phyloP scores from a whole-genome alignment of 225 moss, liverwort and hornwort genomes.

The Climacium dendroides region DNA sequence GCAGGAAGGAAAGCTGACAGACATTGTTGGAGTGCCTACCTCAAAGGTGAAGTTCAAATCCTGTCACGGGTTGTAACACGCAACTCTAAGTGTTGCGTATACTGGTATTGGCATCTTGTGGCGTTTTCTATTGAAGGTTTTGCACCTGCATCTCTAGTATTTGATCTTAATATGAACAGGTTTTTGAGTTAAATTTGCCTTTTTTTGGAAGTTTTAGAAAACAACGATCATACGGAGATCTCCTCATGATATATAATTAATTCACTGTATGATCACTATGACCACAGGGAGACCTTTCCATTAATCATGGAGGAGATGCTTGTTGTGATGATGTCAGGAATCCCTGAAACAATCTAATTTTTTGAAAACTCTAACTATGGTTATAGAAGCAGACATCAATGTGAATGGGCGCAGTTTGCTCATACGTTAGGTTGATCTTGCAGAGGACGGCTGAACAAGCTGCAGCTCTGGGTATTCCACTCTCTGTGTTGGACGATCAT shows the following conservation, averaged over 20 bases:
- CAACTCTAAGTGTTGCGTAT: neutral
- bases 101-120: neutral
- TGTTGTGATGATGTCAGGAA: neutral
- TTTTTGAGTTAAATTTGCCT: neutral
- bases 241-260: neutral
- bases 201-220: neutral
- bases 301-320: neutral
- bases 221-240: neutral
- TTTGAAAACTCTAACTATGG: neutral
- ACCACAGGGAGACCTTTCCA: neutral
- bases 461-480: slow-evolving; percentile 69
- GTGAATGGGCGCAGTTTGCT: neutral
- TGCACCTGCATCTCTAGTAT: neutral
- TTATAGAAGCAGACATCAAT: neutral
- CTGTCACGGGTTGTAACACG: neutral
- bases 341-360: neutral
- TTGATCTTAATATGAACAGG: neutral
- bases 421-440: neutral
- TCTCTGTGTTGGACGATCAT: slow-evolving; percentile 77
- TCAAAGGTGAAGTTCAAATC: slow-evolving; percentile 50
- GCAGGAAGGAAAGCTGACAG: slow-evolving; percentile 72
- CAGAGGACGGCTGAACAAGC: slow-evolving; percentile 94
- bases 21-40: slow-evolving; percentile 87
- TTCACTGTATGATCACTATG: neutral
- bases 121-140: neutral